Evolutionary conservation across 129 eudicot species (phyloP).

Genomic region (Helianthus annuus): HanXRQr2.0-SUNRISE NC_035441.2:58394083-58394582

Average conservation of each 20-base stretch:
- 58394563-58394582: no score
- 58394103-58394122: no score
- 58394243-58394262: not conserved
- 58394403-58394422: not conserved
- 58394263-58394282: not conserved
- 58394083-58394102: no score
- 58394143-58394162: no score
- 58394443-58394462: no score
- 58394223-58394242: not conserved
- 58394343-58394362: not conserved
- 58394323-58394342: constrained; percentile 2
- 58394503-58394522: no score
- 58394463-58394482: no score
- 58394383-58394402: constrained; percentile 1
- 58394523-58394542: no score
- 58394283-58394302: not conserved
- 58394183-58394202: not conserved
- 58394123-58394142: no score
- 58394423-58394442: no score
- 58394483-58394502: no score
- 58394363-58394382: not conserved
- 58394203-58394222: not conserved
- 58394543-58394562: no score
- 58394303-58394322: not conserved
- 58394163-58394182: not conserved